These are phyloP conservation scores for Euclidium syriacum DNA, from an alignment of 345 rosid species.

Conservation along the genomic window DNA sequence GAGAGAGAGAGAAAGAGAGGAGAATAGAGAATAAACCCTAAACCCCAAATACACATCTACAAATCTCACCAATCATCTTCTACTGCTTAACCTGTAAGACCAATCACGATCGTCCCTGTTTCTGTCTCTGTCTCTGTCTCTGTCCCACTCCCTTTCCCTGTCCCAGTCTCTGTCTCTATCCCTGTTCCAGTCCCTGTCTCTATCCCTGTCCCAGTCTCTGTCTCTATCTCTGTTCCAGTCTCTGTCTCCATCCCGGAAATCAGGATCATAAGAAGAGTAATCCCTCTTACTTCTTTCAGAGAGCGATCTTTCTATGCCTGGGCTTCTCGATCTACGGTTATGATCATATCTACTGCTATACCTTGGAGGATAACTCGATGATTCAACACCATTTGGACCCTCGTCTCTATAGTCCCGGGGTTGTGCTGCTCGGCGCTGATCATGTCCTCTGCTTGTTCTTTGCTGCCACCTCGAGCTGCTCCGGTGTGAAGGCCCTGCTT, in stretches of 20 bases:
- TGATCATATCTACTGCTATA: constrained; percentile 39
- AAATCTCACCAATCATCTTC: constrained; percentile 27
- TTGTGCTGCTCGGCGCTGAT: constrained; percentile 30
- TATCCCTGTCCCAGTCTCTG: not conserved
- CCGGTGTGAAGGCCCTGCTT: constrained; percentile 40
- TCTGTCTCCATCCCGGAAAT: constrained; percentile 23
- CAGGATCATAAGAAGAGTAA: constrained; percentile 32
- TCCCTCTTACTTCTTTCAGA: constrained; percentile 48
- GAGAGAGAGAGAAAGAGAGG: not conserved
- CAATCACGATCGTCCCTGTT: constrained; percentile 28
- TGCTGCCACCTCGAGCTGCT: constrained; percentile 33
- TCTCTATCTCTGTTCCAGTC: constrained; percentile 4
- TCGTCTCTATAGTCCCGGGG: constrained; percentile 46
- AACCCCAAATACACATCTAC: constrained; percentile 14
- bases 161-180: not conserved
- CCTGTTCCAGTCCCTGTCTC: not conserved
- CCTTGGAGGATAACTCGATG: constrained; percentile 67
- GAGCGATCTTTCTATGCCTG: constrained; percentile 34
- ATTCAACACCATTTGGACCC: constrained; percentile 54
- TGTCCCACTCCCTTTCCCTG: not conserved
- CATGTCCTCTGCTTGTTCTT: constrained; percentile 40
- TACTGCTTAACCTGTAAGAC: constrained; percentile 24
- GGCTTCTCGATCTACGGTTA: constrained; percentile 34
- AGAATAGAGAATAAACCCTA: not conserved
- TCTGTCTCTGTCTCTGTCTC: not conserved